Conservation (phyloP, 1,284 basidiomycete genomes). For the Marasmius tenuissimus region DNA sequence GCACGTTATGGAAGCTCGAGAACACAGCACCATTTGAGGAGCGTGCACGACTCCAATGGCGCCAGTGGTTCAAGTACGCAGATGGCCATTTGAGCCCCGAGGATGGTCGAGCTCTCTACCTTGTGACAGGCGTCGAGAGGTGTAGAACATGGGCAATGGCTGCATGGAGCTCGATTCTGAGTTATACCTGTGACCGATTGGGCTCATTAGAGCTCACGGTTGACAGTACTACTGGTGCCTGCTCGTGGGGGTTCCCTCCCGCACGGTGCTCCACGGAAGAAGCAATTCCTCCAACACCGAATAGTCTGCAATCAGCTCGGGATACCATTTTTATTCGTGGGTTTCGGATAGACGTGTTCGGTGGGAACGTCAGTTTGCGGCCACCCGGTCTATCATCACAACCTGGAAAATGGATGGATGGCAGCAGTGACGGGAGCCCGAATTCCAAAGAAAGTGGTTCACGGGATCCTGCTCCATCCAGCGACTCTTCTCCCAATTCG, state of each 20-base stretch:
- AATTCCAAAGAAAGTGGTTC: background rate
- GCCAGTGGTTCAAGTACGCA: background rate
- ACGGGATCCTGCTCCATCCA: background rate
- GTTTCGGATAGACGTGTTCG: slow-evolving; percentile 10
- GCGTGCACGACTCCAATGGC: background rate
- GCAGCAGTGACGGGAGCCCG: background rate
- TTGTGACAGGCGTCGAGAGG: background rate
- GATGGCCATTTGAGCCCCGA: background rate
- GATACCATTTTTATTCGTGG: slow-evolving; percentile 12
- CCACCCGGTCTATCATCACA: background rate
- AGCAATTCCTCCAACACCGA: background rate
- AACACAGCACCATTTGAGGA: background rate
- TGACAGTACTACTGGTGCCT: background rate
- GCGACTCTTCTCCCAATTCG: background rate
- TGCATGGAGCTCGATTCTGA: background rate
- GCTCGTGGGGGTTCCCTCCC: background rate
- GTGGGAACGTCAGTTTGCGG: background rate
- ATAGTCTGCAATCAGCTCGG: too few species aligned
- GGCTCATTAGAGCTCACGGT: background rate
- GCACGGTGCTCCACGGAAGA: background rate
- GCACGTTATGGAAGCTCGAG: background rate
- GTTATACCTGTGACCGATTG: background rate
- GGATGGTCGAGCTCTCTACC: background rate
- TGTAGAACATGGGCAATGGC: background rate
- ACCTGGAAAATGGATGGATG: background rate